Evolutionary conservation across 2,329 filamentous ascomycete species (phyloP).

Genomic region (Cladorrhinum sp.): DNA sequence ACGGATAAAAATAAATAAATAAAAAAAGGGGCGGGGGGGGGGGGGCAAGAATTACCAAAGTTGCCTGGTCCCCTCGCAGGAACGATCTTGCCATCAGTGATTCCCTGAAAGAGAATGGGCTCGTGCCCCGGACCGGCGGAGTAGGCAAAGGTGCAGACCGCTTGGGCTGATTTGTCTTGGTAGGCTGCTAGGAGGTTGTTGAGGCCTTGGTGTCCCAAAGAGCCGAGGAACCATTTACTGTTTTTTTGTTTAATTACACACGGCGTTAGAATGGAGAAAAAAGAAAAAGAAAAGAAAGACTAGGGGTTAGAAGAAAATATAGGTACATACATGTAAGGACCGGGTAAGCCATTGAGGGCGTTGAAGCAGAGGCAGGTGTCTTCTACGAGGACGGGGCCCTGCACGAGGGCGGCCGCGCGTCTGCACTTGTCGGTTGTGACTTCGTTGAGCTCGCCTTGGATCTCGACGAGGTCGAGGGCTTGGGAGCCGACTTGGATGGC

Average conservation of each 20-base stretch:
- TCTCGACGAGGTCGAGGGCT: slow-evolving; percentile 77
- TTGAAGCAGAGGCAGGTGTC: slow-evolving; percentile 94
- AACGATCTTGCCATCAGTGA: slow-evolving; percentile 83
- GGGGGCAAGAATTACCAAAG: slow-evolving; percentile 64
- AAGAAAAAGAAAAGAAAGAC: background rate
- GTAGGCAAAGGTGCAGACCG: slow-evolving; percentile 95
- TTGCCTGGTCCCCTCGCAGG: slow-evolving; percentile 71
- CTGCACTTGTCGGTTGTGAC: slow-evolving; percentile 86
- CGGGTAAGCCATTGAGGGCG: slow-evolving; percentile 85
- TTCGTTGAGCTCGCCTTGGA: slow-evolving; percentile 90
- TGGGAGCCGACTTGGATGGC: slow-evolving; percentile 72
- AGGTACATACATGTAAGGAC: slow-evolving; percentile 88
- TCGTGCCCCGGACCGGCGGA: slow-evolving; percentile 80
- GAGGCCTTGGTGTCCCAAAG: slow-evolving; percentile 77
- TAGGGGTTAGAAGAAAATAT: background rate
- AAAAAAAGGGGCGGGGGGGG: background rate
- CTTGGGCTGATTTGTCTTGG: slow-evolving; percentile 85
- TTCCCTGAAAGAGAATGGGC: slow-evolving; percentile 85
- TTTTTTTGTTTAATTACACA: no score
- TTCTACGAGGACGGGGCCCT: slow-evolving; percentile 88
- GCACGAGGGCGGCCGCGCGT: slow-evolving; percentile 73
- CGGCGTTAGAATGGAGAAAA: background rate
- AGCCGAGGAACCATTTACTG: slow-evolving; percentile 91
- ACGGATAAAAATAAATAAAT: no score
- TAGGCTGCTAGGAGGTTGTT: slow-evolving; percentile 90